Percentiles rank a stretch among this genome's conserved stretches.
Conservation (phyloP, 352 stramenopile species). For the Poterioochromonas sp. region DNA sequence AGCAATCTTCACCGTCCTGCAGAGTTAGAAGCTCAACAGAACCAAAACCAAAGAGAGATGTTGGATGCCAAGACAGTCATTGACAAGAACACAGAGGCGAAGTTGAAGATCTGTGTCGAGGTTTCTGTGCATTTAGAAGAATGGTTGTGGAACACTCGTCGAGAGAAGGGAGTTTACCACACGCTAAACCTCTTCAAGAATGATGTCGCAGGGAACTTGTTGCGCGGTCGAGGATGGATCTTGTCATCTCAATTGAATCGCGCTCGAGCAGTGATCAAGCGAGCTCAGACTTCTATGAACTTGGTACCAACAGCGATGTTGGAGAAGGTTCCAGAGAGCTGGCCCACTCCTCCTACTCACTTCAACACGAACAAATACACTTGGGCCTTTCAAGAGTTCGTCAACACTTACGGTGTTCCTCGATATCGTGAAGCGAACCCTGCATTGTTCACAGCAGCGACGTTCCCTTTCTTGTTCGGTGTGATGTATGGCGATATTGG, state of each 20-base stretch:
- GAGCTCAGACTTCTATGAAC: constrained; percentile 80
- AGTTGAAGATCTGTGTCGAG: constrained; percentile 80
- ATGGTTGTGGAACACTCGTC: constrained; percentile 91
- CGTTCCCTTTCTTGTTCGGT: constrained; percentile 98
- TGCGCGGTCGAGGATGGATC: constrained; percentile 88
- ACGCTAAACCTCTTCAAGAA: constrained; percentile 94
- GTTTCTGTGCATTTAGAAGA: constrained; percentile 79
- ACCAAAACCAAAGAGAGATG: constrained; percentile 82
- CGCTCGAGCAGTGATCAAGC: constrained; percentile 72
- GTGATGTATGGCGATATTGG: constrained; percentile 99
- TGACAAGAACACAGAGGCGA: constrained; percentile 86
- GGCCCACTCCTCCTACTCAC: constrained; percentile 92
- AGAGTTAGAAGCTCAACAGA: constrained; percentile 66
- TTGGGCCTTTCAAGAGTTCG: constrained; percentile 92
- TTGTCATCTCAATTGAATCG: constrained; percentile 65
- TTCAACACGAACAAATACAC: constrained; percentile 99
- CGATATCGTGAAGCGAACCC: constrained; percentile 97
- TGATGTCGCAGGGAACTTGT: constrained; percentile 89
- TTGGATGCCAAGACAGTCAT: constrained; percentile 91
- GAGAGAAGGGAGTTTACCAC: constrained; percentile 95
- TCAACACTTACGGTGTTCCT: constrained; percentile 98
- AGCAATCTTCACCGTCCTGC: constrained; percentile 54
- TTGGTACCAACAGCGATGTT: constrained; percentile 83
- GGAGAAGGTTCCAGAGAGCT: constrained; percentile 82
- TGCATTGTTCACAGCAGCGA: constrained; percentile 95